These are phyloP conservation scores for Heterobasidion occidentale DNA, from an alignment of 1,284 basidiomycete species.

Conservation along the genomic window DNA sequence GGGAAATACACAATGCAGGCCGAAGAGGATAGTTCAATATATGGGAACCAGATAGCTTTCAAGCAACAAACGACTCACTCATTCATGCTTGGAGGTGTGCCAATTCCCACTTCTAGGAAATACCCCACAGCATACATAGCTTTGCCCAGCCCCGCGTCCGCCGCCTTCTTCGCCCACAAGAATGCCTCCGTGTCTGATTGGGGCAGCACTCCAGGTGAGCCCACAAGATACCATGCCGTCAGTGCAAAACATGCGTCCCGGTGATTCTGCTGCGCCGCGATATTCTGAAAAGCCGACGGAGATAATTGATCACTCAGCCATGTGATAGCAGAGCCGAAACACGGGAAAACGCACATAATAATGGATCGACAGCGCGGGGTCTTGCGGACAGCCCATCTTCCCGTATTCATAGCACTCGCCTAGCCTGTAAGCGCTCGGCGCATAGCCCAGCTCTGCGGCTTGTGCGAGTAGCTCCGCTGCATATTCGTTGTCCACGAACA, in stretches of 20 bases:
- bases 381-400: conserved; percentile 97
- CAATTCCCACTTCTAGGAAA: conserved; percentile 92
- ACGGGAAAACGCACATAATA: conserved; percentile 73
- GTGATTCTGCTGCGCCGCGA: conserved; percentile 95
- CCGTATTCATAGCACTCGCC: conserved; percentile 99
- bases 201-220: conserved; percentile 93
- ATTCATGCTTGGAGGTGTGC: conserved; percentile 58
- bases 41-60: not conserved
- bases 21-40: not conserved
- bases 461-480: conserved; percentile 91
- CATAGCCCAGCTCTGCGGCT: conserved; percentile 93
- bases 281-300: conserved; percentile 59
- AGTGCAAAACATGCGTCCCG: conserved; percentile 96
- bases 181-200: conserved; percentile 98
- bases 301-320: conserved; percentile 3
- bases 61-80: conserved; percentile 35
- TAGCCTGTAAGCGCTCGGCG: conserved; percentile 90
- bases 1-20: conserved; percentile 18
- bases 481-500: conserved; percentile 96
- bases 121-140: conserved; percentile 98
- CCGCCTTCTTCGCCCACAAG: conserved; percentile 89
- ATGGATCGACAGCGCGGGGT: conserved; percentile 94
- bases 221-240: conserved; percentile 98
- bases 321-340: conserved; percentile 5
- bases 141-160: conserved; percentile 83